phyloP scores from a whole-genome alignment of 2,329 filamentous ascomycete species.

The Corniculantispora saksenae region DNA sequence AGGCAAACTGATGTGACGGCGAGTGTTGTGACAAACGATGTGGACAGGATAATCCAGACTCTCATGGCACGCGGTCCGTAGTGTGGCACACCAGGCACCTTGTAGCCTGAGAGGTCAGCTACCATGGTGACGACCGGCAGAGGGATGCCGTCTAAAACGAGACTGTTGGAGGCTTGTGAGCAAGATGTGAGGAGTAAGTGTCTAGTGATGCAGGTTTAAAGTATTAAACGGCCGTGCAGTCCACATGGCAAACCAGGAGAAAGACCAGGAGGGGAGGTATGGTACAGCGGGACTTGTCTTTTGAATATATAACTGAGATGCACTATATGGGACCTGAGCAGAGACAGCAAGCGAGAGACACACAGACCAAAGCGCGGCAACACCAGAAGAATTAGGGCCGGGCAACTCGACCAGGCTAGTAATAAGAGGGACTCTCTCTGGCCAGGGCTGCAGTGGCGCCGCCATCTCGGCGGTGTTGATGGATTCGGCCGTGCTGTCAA shows the following conservation, averaged over 20 bases:
- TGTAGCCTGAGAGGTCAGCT: constrained; percentile 12
- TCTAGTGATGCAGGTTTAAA: background rate
- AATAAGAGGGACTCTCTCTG: constrained; percentile 1
- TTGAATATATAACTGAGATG: background rate
- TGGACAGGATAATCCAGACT: constrained; percentile 15
- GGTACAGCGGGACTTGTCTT: background rate
- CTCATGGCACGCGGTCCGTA: constrained; percentile 15
- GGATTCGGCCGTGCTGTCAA: background rate
- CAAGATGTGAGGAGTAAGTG: background rate
- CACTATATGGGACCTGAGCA: background rate
- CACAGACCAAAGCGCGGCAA: background rate
- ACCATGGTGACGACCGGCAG: background rate
- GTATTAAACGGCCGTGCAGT: background rate
- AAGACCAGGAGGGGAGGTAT: background rate
- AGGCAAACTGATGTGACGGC: constrained; percentile 41
- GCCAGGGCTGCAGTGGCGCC: constrained; percentile 1
- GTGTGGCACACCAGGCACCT: constrained; percentile 15
- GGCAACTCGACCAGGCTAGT: background rate
- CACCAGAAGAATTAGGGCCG: background rate
- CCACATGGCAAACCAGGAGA: background rate
- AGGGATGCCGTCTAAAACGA: background rate
- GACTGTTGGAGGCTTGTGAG: background rate
- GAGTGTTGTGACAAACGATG: constrained; percentile 38
- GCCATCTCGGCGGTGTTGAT: constrained; percentile 12
- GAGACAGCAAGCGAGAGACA: background rate